phyloP scores from a whole-genome alignment of 116 monocot species.

The Zostera marina region DNA sequence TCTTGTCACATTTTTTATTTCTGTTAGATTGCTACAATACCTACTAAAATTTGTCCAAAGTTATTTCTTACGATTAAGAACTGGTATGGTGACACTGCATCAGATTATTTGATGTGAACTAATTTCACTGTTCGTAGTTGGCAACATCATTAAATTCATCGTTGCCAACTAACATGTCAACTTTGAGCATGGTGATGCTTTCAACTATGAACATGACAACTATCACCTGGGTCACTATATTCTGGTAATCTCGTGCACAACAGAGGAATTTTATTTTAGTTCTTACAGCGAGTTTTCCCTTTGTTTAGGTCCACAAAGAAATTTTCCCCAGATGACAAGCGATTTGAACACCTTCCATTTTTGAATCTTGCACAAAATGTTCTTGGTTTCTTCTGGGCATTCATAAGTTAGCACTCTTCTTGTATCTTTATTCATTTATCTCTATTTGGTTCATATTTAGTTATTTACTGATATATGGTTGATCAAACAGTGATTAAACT shows the following conservation, averaged over 20 bases:
- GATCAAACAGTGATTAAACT: conserved; percentile 52
- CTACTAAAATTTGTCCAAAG: not conserved
- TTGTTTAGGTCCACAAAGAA: conserved; percentile 72
- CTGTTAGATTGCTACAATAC: not conserved
- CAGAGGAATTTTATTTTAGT: too few species aligned
- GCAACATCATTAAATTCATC: too few species aligned
- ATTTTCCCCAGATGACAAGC: conserved; percentile 59
- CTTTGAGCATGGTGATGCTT: too few species aligned
- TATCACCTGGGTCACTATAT: too few species aligned
- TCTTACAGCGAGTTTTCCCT: not conserved
- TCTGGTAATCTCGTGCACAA: too few species aligned
- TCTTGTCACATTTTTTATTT: not conserved
- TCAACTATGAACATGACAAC: too few species aligned
- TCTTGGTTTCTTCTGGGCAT: conserved; percentile 81
- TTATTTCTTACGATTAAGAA: too few species aligned
- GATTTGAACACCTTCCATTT: conserved; percentile 92
- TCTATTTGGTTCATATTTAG: not conserved
- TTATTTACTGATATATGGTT: not conserved
- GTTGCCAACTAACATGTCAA: too few species aligned
- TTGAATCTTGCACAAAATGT: conserved; percentile 94
- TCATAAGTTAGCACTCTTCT: conserved; percentile 50
- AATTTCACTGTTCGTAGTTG: too few species aligned
- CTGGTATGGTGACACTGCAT: too few species aligned
- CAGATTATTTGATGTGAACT: too few species aligned
- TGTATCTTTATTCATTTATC: not conserved